These are phyloP conservation scores for Pseudogymnoascus sp. DNA, from an alignment of 2,329 filamentous ascomycete genomes.

Conservation along the genomic window DNA sequence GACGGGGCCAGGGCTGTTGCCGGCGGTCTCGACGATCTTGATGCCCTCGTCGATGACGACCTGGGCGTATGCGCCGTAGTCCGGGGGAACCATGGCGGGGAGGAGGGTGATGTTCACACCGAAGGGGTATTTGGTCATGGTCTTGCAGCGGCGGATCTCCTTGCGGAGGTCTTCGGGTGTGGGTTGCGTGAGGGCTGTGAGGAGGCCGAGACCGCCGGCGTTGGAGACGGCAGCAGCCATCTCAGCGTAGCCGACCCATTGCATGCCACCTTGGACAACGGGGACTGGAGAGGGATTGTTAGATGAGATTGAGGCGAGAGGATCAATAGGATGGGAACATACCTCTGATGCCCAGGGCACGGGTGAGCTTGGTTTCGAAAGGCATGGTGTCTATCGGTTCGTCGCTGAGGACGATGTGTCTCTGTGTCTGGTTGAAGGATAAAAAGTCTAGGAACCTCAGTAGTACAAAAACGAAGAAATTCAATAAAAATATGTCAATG, in stretches of 20 bases:
- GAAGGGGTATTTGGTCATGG: constrained; percentile 73
- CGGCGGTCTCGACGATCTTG: constrained; percentile 85
- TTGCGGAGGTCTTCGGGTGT: constrained; percentile 84
- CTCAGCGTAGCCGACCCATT: constrained; percentile 77
- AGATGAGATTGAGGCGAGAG: constrained; percentile 4
- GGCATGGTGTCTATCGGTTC: constrained; percentile 41
- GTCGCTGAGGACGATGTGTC: constrained; percentile 37
- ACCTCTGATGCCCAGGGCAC: constrained; percentile 35
- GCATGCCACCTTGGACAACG: constrained; percentile 80
- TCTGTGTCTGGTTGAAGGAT: not conserved
- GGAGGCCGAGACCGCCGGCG: constrained; percentile 73
- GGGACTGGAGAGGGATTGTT: constrained; percentile 48
- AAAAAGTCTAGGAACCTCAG: not conserved
- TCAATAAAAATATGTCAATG: not conserved
- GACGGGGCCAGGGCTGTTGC: constrained; percentile 82
- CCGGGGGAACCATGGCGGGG: constrained; percentile 78
- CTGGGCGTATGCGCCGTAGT: constrained; percentile 87
- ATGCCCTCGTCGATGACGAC: constrained; percentile 91
- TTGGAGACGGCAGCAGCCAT: constrained; percentile 70
- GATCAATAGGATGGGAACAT: constrained; percentile 12
- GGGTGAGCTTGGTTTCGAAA: constrained; percentile 33
- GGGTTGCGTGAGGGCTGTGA: constrained; percentile 87
- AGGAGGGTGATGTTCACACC: constrained; percentile 93
- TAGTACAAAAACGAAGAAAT: not conserved
- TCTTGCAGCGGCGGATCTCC: constrained; percentile 82